Base-by-base conservation (phyloP, 2,329 filamentous ascomycete genomes). In the Bipolaris oryzae region DNA sequence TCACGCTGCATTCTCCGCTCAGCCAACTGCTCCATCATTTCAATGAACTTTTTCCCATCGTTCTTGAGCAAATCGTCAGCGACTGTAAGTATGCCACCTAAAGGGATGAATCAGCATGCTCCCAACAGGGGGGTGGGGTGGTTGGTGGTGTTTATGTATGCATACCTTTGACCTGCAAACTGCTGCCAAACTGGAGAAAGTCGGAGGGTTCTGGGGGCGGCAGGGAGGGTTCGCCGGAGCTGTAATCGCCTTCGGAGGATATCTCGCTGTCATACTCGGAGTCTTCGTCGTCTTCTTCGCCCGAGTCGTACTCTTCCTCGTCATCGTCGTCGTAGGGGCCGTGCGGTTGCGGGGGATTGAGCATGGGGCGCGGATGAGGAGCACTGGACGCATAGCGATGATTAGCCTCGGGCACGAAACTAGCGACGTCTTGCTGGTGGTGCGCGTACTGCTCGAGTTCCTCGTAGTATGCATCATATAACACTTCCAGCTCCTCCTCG, bases 21-120 rank as follows among this genome's bases (percentile, higher is more conserved):
- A 35, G 95, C 95, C 69, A 99, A 85, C 80, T 98, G 94, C 77
- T 99, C 95, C 95, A 99, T 99, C 95, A 99, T 99, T 77, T 99
- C 95, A 78, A 99, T 99, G 80, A 99, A 99, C 74, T 96, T 96
- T 78, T 96, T 96, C 71, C 95, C 95, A 78, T 99, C 95, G 78
- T 99, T 99, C 78, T 98, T 98, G 62, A 99, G 85, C 64, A 99
- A 84, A 79, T 99, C 95, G 82, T 99, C 95, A 76, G 95, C 95
- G 73, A 99, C 95, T 66, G 95, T 99, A 76, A 99, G 87, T 78
- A 99, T 97, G 75, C 95, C 96, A 82, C 95, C 93, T 92, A 85
- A 5, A 34, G 18, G 20, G 51, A 43, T 58, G 51, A 58, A 63
- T 70, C 62, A 70, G 67, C 61, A 67, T 66, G 54, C 61, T 61